Percentiles rank a stretch among this genome's conserved stretches.
These are phyloP conservation scores for Schizonepeta tenuifolia DNA, from an alignment of 257 asterid genomes.

Conservation along the genomic window DNA sequence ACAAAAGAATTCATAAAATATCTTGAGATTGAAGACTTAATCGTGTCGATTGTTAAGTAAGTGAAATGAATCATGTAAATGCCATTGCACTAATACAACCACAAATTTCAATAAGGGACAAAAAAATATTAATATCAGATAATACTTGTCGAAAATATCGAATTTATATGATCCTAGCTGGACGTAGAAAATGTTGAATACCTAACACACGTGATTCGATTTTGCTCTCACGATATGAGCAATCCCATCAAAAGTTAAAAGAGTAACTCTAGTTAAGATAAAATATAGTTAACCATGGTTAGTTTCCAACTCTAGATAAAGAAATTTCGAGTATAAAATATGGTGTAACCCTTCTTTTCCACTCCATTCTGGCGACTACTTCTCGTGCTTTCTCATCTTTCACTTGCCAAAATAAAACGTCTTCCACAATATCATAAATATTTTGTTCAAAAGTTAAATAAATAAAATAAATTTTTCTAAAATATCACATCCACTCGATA, in stretches of 20 bases:
- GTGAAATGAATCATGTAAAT: neutral
- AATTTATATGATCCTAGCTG: neutral
- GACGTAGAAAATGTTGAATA: neutral
- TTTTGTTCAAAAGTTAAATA: no score
- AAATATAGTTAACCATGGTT: conserved; percentile 38
- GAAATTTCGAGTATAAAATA: conserved; percentile 14
- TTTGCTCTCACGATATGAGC: no score
- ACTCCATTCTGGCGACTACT: no score
- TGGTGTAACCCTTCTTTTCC: conserved; percentile 30
- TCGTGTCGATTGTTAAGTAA: neutral
- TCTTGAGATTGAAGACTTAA: neutral
- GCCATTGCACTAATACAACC: neutral
- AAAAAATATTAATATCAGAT: neutral
- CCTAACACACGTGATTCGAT: neutral
- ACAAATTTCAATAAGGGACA: neutral
- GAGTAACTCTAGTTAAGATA: neutral
- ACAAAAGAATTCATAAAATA: neutral
- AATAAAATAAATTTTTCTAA: no score
- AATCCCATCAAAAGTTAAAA: no score
- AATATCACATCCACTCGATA: no score
- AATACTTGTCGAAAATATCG: neutral
- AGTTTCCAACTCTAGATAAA: conserved; percentile 40
- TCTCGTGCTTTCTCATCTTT: no score
- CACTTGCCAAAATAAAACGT: no score
- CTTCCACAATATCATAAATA: no score